These are phyloP conservation scores for Rhizopus stolonifer DNA, from an alignment of 371 early-diverging fungal species.

Conservation along the genomic window DNA sequence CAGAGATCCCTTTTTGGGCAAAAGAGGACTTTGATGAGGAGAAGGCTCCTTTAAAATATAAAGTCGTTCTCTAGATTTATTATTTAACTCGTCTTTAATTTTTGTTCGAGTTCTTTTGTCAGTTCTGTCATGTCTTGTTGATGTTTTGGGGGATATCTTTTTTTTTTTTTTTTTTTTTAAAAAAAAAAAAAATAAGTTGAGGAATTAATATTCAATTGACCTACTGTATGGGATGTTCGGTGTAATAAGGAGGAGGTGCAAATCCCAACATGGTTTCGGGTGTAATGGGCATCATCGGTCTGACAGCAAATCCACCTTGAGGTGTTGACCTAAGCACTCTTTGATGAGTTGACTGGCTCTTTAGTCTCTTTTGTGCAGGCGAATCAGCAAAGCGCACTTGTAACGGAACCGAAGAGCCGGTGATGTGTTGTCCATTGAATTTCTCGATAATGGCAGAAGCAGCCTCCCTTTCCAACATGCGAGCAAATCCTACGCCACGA, in stretches of 20 bases:
- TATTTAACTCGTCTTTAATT: slow-evolving; percentile 1
- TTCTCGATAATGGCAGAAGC: slow-evolving; percentile 68
- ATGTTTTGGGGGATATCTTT: background rate
- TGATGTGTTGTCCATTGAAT: slow-evolving; percentile 64
- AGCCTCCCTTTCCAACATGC: slow-evolving; percentile 70
- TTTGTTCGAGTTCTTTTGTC: background rate
- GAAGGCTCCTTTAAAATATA: slow-evolving; percentile 15
- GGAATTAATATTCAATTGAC: too few species aligned
- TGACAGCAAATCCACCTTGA: slow-evolving; percentile 27
- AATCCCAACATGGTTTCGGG: slow-evolving; percentile 52
- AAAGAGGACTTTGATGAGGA: slow-evolving; percentile 31
- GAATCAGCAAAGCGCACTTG: slow-evolving; percentile 85
- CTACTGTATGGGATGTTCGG: too few species aligned
- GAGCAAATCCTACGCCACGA: slow-evolving; percentile 84
- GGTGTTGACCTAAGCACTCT: slow-evolving; percentile 39
- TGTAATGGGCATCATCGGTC: slow-evolving; percentile 48
- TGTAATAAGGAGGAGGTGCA: slow-evolving; percentile 19
- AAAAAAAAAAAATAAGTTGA: too few species aligned
- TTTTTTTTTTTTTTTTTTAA: too few species aligned
- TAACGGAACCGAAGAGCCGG: slow-evolving; percentile 64
- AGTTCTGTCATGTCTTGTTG: background rate
- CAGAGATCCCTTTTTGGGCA: slow-evolving; percentile 83
- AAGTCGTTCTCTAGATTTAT: slow-evolving; percentile 1
- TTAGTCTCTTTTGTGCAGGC: slow-evolving; percentile 75
- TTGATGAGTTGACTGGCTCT: slow-evolving; percentile 51